Percentiles rank a stretch among this genome's conserved stretches.
These are phyloP conservation scores for Cercophora sp. DNA, from an alignment of 495 filamentous ascomycete genomes.

Conservation along the genomic window DNA sequence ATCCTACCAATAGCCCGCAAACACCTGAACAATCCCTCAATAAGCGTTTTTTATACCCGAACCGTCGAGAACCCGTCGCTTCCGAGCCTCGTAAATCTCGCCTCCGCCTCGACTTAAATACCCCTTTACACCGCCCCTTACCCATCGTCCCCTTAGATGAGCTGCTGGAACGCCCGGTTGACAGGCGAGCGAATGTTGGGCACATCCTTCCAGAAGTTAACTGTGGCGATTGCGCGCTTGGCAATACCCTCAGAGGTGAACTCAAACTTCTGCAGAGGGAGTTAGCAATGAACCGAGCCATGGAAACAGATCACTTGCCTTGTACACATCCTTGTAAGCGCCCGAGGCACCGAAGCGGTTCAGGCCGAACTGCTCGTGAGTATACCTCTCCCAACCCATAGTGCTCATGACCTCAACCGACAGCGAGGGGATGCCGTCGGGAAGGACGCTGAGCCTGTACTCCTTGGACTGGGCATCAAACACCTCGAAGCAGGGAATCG, in stretches of 20 bases:
- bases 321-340: slow-evolving; percentile 96
- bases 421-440: slow-evolving; percentile 89
- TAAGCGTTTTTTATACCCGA: neutral
- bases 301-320: slow-evolving; percentile 52
- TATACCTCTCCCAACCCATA: slow-evolving; percentile 93
- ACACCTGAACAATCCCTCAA: slow-evolving; percentile 5
- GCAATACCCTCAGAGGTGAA: slow-evolving; percentile 94
- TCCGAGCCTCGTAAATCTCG: neutral
- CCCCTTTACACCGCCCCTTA: neutral
- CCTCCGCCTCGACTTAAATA: neutral
- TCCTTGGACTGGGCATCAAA: slow-evolving; percentile 93
- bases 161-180: slow-evolving; percentile 87
- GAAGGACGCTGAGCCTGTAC: slow-evolving; percentile 85
- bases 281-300: slow-evolving; percentile 10
- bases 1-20: slow-evolving; percentile 8
- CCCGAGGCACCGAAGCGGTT: slow-evolving; percentile 98
- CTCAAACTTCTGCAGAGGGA: slow-evolving; percentile 79
- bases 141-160: slow-evolving; percentile 54
- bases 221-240: slow-evolving; percentile 86
- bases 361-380: slow-evolving; percentile 97
- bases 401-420: slow-evolving; percentile 94
- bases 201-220: slow-evolving; percentile 95
- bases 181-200: slow-evolving; percentile 85
- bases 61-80: neutral
- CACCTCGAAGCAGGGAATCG: slow-evolving; percentile 94